phyloP scores from a whole-genome alignment of 768 basidiomycete genomes.

The Termitomyces sp. region DNA sequence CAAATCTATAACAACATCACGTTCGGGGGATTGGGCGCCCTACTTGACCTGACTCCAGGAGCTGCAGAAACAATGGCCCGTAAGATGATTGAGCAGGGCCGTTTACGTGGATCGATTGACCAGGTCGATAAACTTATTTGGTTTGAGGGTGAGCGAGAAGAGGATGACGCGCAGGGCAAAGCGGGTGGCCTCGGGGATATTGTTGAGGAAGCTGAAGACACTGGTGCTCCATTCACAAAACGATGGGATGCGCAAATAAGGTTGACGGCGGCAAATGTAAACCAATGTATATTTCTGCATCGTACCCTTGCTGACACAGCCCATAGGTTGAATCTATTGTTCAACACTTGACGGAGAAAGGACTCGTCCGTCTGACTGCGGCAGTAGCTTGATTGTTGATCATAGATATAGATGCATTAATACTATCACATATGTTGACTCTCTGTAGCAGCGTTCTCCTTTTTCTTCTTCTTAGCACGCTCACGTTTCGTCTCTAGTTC shows the following conservation, averaged over 20 bases:
- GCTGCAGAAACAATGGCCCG: constrained; percentile 97
- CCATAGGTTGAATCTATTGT: constrained; percentile 78
- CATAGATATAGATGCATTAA: constrained; percentile 22
- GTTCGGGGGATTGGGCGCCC: constrained; percentile 85
- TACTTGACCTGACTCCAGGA: constrained; percentile 84
- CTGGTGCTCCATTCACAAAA: constrained; percentile 86
- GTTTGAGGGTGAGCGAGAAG: constrained; percentile 84
- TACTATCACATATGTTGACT: constrained; percentile 20
- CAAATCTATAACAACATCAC: constrained; percentile 98
- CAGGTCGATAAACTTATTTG: constrained; percentile 93
- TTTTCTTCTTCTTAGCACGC: constrained; percentile 73
- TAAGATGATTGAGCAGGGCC: constrained; percentile 97
- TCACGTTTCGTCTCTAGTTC: constrained; percentile 95
- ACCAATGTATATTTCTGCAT: constrained; percentile 15
- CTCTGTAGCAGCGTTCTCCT: constrained; percentile 38
- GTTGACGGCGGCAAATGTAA: constrained; percentile 79
- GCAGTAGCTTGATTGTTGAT: constrained; percentile 15
- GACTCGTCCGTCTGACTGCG: constrained; percentile 42
- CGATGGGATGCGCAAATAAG: constrained; percentile 95
- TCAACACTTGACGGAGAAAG: constrained; percentile 72
- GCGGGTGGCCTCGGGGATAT: constrained; percentile 91
- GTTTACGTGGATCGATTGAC: constrained; percentile 89
- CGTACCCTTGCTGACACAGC: background rate
- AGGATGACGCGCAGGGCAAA: constrained; percentile 90
- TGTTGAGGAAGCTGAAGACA: constrained; percentile 81